Conservation (phyloP, 805 yeast species). For the Yueomyces sp. region DNA sequence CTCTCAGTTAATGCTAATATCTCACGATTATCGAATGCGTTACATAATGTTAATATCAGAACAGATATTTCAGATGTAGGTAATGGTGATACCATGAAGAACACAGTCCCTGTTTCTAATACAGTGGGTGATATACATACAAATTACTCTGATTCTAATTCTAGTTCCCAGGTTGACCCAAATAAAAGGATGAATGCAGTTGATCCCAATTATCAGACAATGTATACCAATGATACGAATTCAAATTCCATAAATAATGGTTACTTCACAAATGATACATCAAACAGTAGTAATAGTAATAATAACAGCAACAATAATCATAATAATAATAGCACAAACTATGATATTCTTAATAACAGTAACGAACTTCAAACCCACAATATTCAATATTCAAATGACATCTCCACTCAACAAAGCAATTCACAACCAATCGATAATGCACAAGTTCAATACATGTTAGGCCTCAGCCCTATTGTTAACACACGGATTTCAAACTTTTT, state of each 20-base stretch:
- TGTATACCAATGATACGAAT: not conserved
- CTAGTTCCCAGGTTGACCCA: too few relatives aligned
- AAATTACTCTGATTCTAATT: conserved; percentile 1
- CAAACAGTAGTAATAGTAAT: conserved; percentile 1
- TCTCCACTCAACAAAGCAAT: conserved; percentile 5
- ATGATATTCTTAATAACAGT: conserved; percentile 1
- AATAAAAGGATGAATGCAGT: too few relatives aligned
- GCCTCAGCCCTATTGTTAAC: conserved; percentile 27
- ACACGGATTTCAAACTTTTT: conserved; percentile 59
- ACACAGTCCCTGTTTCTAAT: conserved; percentile 1
- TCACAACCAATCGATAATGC: conserved; percentile 31
- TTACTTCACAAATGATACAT: conserved; percentile 1
- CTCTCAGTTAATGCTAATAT: conserved; percentile 8
- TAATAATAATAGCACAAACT: conserved; percentile 5
- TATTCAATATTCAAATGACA: conserved; percentile 1
- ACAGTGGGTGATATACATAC: conserved; percentile 16
- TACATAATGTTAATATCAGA: conserved; percentile 23
- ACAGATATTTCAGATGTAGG: conserved; percentile 11
- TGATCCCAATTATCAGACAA: too few relatives aligned
- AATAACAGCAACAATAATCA: conserved; percentile 4
- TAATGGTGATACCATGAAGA: conserved; percentile 10
- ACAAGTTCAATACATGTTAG: conserved; percentile 7
- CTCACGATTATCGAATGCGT: conserved; percentile 24
- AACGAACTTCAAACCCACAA: conserved; percentile 13
- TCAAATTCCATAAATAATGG: not conserved